phyloP scores from a whole-genome alignment of 1,139 yeast genomes.

The Saccharomyces hybrid region DNA sequence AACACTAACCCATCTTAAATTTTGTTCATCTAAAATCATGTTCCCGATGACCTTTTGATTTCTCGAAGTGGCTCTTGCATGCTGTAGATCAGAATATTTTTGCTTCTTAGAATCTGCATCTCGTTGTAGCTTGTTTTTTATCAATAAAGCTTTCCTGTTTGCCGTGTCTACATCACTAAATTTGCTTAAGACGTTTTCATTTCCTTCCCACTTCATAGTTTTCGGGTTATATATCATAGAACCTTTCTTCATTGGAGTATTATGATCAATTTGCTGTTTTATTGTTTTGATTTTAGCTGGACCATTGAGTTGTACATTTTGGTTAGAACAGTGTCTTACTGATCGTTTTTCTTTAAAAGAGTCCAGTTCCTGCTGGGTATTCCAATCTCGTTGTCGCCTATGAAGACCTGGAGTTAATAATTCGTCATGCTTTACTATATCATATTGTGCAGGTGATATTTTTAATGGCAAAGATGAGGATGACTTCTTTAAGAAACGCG shows the following conservation, averaged over 20 bases:
- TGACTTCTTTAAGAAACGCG: background rate
- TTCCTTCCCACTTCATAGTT: constrained; percentile 53
- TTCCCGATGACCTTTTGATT: constrained; percentile 35
- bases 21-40: constrained; percentile 52
- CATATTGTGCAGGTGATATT: constrained; percentile 25
- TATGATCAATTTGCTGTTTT: constrained; percentile 31
- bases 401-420: constrained; percentile 27
- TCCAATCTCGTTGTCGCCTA: constrained; percentile 19
- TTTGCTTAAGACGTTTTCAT: constrained; percentile 44
- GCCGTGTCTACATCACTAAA: constrained; percentile 34
- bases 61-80: constrained; percentile 2
- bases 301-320: constrained; percentile 7
- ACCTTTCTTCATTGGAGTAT: constrained; percentile 32
- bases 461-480: constrained; percentile 10
- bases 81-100: background rate
- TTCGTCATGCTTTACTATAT: constrained; percentile 23
- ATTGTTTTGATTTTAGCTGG: constrained; percentile 26
- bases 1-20: constrained; percentile 43
- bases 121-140: constrained; percentile 13
- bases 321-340: background rate
- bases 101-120: constrained; percentile 2
- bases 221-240: constrained; percentile 46
- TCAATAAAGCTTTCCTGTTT: constrained; percentile 22
- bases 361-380: constrained; percentile 15
- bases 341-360: constrained; percentile 18